Evolutionary conservation across 2,329 filamentous ascomycete genomes (phyloP), one percentile per base, ranked within the genome.

Genomic region (Cladosporium sp.): DNA sequence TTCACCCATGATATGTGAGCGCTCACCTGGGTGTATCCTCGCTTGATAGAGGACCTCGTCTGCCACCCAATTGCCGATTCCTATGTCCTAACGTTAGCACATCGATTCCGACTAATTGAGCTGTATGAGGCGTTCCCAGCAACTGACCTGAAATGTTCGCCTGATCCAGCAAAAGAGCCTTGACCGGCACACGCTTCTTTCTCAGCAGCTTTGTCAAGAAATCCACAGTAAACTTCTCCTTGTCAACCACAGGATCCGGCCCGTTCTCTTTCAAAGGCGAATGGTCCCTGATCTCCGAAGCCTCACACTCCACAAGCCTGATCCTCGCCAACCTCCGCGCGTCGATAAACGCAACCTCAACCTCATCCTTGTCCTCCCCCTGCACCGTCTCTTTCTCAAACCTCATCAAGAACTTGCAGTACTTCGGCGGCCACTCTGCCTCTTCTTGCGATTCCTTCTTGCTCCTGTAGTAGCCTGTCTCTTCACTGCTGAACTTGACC

Each of bases 21-120:
- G 5, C 26, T 53, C 29, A 53, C 50, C 50, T 31, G 95, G 95
- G 71, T 99, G 94, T 18, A 98, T 85, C 59, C 86, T 88, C 5
- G 95, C 91, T 71, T 98, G 89, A 74, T 93, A 99, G 61, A 99
- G 82, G 7, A 97, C 89, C 77, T 99, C 95, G 75, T 99, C 95
- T 80, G 90, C 93, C 63, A 99, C 94, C 94, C 94, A 99, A 75
- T 98, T 98, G 0, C 95, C 95, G 68, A 99, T 91, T 8, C 95
- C 95, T 62, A 16, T 12, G 31, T 29, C 23, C 4, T 16, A 6
- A 16, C 33, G 33, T 58, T 16, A 58, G 55, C 11, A 44, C 18
- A n/a, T 29, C 10, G 12, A 4, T 3, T 21, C 16, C 12, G 21
- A 21, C 21, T 21, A 5, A 8, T 21, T n/a, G 14, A 33, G 5